Base-by-base conservation (phyloP, 495 filamentous ascomycete species). In the Aspergillus heteromorphus region DNA sequence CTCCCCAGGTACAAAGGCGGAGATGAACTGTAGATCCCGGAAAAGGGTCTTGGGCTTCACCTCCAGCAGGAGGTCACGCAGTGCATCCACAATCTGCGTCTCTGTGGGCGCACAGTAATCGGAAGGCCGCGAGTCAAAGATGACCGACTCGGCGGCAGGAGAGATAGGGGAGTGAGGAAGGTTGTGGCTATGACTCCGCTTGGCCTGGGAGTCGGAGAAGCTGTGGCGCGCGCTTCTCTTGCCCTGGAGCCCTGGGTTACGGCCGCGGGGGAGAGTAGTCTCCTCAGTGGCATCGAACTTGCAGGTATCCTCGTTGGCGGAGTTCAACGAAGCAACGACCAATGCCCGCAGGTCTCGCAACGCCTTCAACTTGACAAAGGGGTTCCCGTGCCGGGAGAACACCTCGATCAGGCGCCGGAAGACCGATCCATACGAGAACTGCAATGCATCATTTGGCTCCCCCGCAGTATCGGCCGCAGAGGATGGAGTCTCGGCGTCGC, bases 1-100 rank as follows among this genome's bases (percentile, higher is more conserved):
- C 6, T 84, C 79, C 8, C 84, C 74, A 6, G 93, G 88, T 20
- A 97, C 87, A 63, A 98, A 96, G 0, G 93, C 85, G 3, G 92
- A 90, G 59, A 98, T 95, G 65, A 89, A 96, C 64, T 98, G 93
- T 8, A 98, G 73, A 65, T 98, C 93, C 23, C 93, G 88, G 76
- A 96, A 97, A 0, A 98, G 78, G 0, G 92, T 92, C 69, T 87
- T 89, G 0, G 93, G 92, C 41, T 93, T 86, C 52, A 92, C 79
- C 11, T 86, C 80, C 8, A 73, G 81, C 68, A 98, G 90, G 14
- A 98, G 80, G 6, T 82, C 78, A 50, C 91, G 85, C 1, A 98
- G 72, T 7, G 91, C 81, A 43, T 87, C 83, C 27, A 92, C 85
- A 20, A 96, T 90, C 66, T 83, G 51, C 60, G 78, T 64, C 73